Evolutionary conservation across 805 yeast species (phyloP).

Genomic region (Barnettozyma californica): DNA sequence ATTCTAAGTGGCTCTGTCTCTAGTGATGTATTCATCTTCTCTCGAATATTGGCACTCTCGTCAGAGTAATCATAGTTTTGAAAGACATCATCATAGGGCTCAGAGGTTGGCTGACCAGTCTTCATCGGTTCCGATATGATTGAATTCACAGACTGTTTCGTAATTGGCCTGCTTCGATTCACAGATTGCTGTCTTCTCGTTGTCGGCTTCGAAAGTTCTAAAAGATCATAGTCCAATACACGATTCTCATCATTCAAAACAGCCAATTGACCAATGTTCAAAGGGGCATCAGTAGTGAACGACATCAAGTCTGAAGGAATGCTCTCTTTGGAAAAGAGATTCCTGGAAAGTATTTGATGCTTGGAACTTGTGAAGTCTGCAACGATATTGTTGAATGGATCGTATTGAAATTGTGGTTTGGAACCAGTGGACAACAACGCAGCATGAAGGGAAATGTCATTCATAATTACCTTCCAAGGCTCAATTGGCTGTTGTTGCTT

Average conservation of each 20-base stretch:
- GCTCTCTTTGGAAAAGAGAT: neutral
- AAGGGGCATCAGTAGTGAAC: neutral
- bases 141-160: constrained; percentile 8
- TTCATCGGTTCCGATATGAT: constrained; percentile 9
- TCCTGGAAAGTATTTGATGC: constrained; percentile 6
- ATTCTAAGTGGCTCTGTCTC: constrained; percentile 4
- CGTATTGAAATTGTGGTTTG: constrained; percentile 9
- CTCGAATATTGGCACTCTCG: constrained; percentile 8
- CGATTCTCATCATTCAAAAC: constrained; percentile 14
- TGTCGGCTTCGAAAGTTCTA: constrained; percentile 7
- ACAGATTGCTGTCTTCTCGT: neutral
- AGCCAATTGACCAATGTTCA: constrained; percentile 1
- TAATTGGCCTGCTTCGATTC: neutral
- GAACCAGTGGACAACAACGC: constrained; percentile 33
- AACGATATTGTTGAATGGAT: constrained; percentile 13
- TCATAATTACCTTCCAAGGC: constrained; percentile 30
- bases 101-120: constrained; percentile 5
- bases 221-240: constrained; percentile 14
- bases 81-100: constrained; percentile 18
- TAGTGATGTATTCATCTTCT: neutral
- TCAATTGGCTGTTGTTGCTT: constrained; percentile 7
- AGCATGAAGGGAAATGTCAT: constrained; percentile 34
- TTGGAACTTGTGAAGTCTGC: constrained; percentile 24
- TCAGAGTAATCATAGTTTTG: constrained; percentile 19
- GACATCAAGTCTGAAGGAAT: constrained; percentile 5